A percentile compares a stretch with the other conserved stretches of the same genome.
Conservation (phyloP, 257 asterid genomes). For the Solanum chmielewskii region DNA sequence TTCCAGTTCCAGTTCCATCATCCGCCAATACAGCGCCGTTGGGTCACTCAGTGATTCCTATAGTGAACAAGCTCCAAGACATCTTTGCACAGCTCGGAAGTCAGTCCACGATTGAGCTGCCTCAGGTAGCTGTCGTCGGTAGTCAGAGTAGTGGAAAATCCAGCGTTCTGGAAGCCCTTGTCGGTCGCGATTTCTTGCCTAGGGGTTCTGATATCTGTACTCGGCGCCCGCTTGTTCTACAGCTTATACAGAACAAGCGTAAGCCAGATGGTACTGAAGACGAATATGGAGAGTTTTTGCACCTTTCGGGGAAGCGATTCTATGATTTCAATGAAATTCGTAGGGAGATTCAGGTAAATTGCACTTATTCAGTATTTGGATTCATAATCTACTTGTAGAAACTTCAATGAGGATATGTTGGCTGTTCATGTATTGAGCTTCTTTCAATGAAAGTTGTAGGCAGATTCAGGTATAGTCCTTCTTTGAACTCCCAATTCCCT, state of each 20-base stretch:
- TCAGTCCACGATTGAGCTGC: slow-evolving; percentile 73
- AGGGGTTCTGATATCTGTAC: slow-evolving; percentile 91
- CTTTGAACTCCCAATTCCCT: background rate
- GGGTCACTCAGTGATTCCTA: slow-evolving; percentile 72
- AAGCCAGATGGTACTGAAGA: slow-evolving; percentile 49
- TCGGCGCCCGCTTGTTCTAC: slow-evolving; percentile 82
- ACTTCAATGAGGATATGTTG: background rate
- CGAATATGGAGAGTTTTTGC: slow-evolving; percentile 96
- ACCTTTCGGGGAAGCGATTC: slow-evolving; percentile 58
- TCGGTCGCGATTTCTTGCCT: slow-evolving; percentile 95
- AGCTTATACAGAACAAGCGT: slow-evolving; percentile 50
- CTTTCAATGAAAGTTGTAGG: background rate
- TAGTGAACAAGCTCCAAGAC: slow-evolving; percentile 83
- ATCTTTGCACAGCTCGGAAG: slow-evolving; percentile 76
- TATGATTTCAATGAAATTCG: slow-evolving; percentile 68
- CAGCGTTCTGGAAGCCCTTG: slow-evolving; percentile 92
- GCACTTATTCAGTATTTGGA: background rate
- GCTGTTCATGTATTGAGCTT: background rate
- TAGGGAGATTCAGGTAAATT: slow-evolving; percentile 63
- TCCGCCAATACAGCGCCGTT: slow-evolving; percentile 27
- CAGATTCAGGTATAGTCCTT: background rate
- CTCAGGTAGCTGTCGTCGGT: slow-evolving; percentile 96
- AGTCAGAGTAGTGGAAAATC: slow-evolving; percentile 99
- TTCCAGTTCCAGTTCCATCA: background rate
- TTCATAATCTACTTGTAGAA: background rate